Evolutionary conservation across 129 eudicot genomes (phyloP).

Genomic region (sunflower (Helianthus annuus)): DNA sequence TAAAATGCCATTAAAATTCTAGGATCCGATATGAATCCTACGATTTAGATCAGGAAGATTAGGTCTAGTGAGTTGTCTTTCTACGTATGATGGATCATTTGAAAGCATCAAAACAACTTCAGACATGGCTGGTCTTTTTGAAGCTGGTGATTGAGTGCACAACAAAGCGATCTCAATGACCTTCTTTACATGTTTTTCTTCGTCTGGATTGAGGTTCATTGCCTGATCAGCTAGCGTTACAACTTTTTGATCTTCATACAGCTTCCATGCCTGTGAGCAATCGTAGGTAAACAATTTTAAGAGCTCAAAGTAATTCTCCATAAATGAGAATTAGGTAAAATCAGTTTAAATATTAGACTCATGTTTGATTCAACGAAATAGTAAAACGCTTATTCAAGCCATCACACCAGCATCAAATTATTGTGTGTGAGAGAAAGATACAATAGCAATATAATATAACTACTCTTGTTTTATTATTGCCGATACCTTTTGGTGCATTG

Average conservation of each 20-base stretch:
- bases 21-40: constrained; percentile 3
- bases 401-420: too few relatives aligned
- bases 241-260: background rate
- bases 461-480: too few relatives aligned
- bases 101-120: constrained; percentile 15
- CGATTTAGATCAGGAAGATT: background rate
- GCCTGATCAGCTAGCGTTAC: constrained; percentile 7
- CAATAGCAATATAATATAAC: too few relatives aligned
- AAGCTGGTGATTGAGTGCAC: constrained; percentile 14
- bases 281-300: background rate
- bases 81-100: background rate
- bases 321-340: background rate
- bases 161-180: constrained; percentile 5
- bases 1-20: background rate
- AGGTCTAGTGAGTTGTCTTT: constrained; percentile 1
- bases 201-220: background rate
- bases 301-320: background rate
- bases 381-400: too few relatives aligned
- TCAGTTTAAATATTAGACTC: background rate
- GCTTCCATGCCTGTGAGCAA: constrained; percentile 15
- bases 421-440: too few relatives aligned
- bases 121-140: constrained; percentile 1
- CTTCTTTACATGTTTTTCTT: constrained; percentile 6
- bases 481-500: too few relatives aligned
- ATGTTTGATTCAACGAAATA: too few relatives aligned